These are phyloP conservation scores for Neonectria faginata DNA, from an alignment of 2,329 filamentous ascomycete genomes.

Conservation along the genomic window DNA sequence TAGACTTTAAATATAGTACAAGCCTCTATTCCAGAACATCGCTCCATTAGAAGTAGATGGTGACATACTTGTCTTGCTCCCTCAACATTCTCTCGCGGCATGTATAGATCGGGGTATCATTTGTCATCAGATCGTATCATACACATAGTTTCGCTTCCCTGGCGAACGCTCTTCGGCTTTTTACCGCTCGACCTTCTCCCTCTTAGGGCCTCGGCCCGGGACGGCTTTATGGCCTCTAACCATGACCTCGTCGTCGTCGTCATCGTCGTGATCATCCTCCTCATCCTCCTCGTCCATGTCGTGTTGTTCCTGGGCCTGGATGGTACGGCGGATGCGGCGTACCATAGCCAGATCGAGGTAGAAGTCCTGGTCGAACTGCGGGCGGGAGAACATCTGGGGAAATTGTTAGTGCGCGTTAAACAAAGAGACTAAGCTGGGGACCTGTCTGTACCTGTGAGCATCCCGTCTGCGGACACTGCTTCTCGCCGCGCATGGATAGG, in stretches of 20 bases:
- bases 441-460: constrained; percentile 64
- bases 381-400: constrained; percentile 59
- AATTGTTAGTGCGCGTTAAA: constrained; percentile 14
- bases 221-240: constrained; percentile 41
- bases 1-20: constrained; percentile 2
- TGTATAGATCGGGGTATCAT: constrained; percentile 21
- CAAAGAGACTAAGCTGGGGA: not conserved
- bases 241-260: constrained; percentile 41
- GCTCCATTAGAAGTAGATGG: not conserved
- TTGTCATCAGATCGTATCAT: constrained; percentile 24
- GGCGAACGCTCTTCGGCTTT: not conserved
- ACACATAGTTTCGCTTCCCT: constrained; percentile 6
- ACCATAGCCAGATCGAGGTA: constrained; percentile 66
- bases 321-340: constrained; percentile 68
- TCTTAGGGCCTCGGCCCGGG: constrained; percentile 41
- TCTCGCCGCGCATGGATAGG: constrained; percentile 56
- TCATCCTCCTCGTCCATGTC: constrained; percentile 57
- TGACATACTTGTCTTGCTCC: not conserved
- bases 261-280: constrained; percentile 37
- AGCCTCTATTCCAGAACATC: not conserved
- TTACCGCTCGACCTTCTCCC: constrained; percentile 31
- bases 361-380: constrained; percentile 60
- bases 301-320: constrained; percentile 57
- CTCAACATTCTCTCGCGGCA: not conserved
- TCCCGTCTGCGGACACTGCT: constrained; percentile 73